Conservation (phyloP, 2,329 filamentous ascomycete species). For the Cordyceps militaris region DNA sequence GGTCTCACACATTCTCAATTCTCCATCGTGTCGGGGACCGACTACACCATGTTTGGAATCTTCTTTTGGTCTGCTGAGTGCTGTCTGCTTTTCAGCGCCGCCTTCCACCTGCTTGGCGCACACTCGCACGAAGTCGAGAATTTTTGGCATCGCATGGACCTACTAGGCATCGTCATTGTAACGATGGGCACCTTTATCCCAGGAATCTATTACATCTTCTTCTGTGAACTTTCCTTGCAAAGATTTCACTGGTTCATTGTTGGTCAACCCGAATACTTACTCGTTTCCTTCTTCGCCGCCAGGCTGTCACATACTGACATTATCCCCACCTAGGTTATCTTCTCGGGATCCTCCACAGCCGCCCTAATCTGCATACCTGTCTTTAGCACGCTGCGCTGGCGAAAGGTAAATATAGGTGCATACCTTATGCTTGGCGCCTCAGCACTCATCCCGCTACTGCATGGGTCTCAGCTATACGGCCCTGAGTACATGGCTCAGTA, state of each 20-base stretch:
- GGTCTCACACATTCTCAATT: slow-evolving; percentile 4
- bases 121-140: slow-evolving; percentile 17
- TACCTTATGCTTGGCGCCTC: slow-evolving; percentile 14
- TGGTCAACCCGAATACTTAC: background rate
- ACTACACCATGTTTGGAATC: slow-evolving; percentile 14
- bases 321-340: slow-evolving; percentile 4
- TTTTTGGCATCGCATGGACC: slow-evolving; percentile 18
- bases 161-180: slow-evolving; percentile 18
- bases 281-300: background rate
- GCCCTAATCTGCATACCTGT: slow-evolving; percentile 14
- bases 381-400: slow-evolving; percentile 15
- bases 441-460: slow-evolving; percentile 15
- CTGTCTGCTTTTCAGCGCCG: slow-evolving; percentile 14
- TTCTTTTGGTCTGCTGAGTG: slow-evolving; percentile 16
- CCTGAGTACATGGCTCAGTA: slow-evolving; percentile 17
- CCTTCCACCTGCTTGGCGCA: slow-evolving; percentile 14
- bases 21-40: background rate
- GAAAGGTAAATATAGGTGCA: slow-evolving; percentile 13
- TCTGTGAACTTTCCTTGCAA: slow-evolving; percentile 14
- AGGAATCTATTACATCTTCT: slow-evolving; percentile 17
- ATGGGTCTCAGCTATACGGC: slow-evolving; percentile 15
- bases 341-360: slow-evolving; percentile 11
- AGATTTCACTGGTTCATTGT: slow-evolving; percentile 17
- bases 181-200: slow-evolving; percentile 16
- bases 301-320: background rate